Evolutionary conservation across 352 stramenopile species (phyloP).

Genomic region (Pythium brassicae): DNA sequence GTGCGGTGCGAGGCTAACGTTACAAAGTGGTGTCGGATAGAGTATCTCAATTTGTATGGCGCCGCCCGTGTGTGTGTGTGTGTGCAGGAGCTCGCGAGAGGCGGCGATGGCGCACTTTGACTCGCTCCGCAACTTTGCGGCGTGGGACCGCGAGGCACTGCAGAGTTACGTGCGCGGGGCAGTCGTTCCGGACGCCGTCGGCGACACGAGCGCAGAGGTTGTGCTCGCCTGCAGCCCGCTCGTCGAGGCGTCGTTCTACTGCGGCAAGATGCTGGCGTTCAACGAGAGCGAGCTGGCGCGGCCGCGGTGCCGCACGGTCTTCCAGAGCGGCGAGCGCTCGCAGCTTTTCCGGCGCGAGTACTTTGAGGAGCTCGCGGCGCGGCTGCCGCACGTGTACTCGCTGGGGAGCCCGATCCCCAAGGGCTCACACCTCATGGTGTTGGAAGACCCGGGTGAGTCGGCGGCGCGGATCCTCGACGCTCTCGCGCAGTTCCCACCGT

Average conservation of each 20-base stretch:
- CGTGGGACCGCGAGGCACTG: constrained; percentile 32
- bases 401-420: constrained; percentile 31
- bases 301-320: constrained; percentile 32
- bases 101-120: constrained; percentile 24
- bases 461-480: constrained; percentile 35
- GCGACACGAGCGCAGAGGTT: constrained; percentile 7
- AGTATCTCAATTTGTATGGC: too few relatives aligned
- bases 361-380: constrained; percentile 22
- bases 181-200: constrained; percentile 15
- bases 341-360: constrained; percentile 35
- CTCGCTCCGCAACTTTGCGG: constrained; percentile 32
- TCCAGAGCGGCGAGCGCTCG: constrained; percentile 40
- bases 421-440: constrained; percentile 38
- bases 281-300: constrained; percentile 27
- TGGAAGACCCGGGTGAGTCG: constrained; percentile 39
- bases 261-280: constrained; percentile 26
- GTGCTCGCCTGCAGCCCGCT: constrained; percentile 36
- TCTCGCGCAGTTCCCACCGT: constrained; percentile 19
- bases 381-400: constrained; percentile 36
- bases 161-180: constrained; percentile 27
- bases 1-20: not conserved
- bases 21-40: not conserved
- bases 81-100: constrained; percentile 20
- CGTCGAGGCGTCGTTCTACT: constrained; percentile 44
- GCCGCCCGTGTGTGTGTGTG: not conserved